phyloP scores from a whole-genome alignment of 345 rosid species.

The Pistacia integerrima region DNA sequence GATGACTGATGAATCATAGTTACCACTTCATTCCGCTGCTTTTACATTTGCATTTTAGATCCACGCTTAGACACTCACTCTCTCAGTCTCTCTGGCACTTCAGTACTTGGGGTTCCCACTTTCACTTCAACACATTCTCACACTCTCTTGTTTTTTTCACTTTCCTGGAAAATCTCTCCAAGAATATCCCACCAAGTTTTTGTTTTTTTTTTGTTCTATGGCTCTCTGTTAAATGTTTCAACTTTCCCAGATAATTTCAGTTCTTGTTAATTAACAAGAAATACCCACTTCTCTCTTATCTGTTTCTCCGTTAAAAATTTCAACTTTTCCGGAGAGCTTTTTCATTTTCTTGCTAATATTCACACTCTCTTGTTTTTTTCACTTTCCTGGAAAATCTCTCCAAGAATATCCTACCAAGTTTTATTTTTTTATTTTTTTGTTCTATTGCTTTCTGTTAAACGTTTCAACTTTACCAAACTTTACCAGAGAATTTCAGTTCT shows the following conservation, averaged over 20 bases:
- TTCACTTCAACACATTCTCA: background rate
- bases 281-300: background rate
- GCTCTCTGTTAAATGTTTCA: too few species aligned
- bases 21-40: background rate
- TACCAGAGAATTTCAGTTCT: constrained; percentile 18
- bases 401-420: too few species aligned
- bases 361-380: background rate
- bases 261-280: background rate
- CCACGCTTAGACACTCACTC: constrained; percentile 35
- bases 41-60: constrained; percentile 12
- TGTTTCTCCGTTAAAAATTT: background rate
- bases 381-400: constrained; percentile 15
- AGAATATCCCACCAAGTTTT: too few species aligned
- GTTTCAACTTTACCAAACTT: constrained; percentile 1
- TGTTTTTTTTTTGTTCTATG: too few species aligned
- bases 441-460: too few species aligned
- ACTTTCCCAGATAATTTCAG: constrained; percentile 17
- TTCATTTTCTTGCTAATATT: too few species aligned
- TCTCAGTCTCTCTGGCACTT: background rate
- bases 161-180: constrained; percentile 13
- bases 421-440: too few species aligned
- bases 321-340: background rate
- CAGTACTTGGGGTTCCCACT: constrained; percentile 47
- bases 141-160: background rate
- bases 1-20: background rate